Evolutionary conservation across 805 yeast genomes (phyloP), one percentile per base, ranked within the genome.

Genomic region (Kazachstania kunashirensis): DNA sequence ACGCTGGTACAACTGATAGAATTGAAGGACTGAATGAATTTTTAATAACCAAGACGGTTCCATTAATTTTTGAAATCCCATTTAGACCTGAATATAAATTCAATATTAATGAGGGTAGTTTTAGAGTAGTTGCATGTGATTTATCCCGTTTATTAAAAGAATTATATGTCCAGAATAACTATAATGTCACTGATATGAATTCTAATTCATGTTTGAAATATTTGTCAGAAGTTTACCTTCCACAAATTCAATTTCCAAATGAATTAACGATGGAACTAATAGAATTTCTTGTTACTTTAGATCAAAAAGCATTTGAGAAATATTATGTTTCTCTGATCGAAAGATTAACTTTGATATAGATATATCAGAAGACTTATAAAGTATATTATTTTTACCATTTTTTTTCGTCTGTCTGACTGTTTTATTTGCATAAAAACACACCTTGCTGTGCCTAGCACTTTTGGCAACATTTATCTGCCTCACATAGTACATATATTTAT

Each of bases 21-120:
- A 62, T 83, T 34, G 88, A 80, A 13, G 84, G 92, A 6, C 73
- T 84, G 33, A 79, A 81, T 38, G 77, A 73, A 29, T 73, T 75
- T 50, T 68, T 88, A 40, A 73, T 84, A 58, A 75, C 77, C 34
- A 79, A 77, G 45, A 67, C 76, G 19, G 70, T 86, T 3, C 71
- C 79, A 34, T 62, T 84, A 37, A 68, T 79, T 24, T 82, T 85
- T 63, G 88, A 84, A 55, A 64, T 85, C 33, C 84, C 94, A n/a
- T 78, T 84, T 55, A 77, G 80, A 47, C 71, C 77, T 24, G 70
- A 71, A 23, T 56, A 56, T 33, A 70, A 68, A 25, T 77, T 79
- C 48, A 74, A 79, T 50, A 63, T 77, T 33, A 74, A 75, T 45
- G 95, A 86, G 56, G 94, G 94, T 4, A 88, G 84, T 53, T 74